These are phyloP conservation scores for Helicostylum pulchrum DNA, from an alignment of 192 early-diverging fungal species.

Conservation along the genomic window DNA sequence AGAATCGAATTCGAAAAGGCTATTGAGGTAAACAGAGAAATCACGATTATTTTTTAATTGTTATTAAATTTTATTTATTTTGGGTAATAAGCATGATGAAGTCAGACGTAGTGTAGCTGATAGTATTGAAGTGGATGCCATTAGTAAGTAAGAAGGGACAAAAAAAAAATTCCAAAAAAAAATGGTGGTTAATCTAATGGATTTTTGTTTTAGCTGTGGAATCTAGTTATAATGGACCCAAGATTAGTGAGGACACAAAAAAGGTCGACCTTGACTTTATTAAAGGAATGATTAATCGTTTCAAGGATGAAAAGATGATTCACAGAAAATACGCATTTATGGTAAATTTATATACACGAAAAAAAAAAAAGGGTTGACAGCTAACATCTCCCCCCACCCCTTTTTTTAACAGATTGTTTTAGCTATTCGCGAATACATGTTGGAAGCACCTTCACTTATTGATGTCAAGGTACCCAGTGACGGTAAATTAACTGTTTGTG, in stretches of 20 bases:
- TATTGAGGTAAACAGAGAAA: conserved; percentile 57
- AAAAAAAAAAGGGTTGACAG: neutral
- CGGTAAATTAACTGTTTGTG: conserved; percentile 86
- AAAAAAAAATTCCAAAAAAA: neutral
- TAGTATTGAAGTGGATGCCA: conserved; percentile 58
- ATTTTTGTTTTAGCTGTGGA: conserved; percentile 47
- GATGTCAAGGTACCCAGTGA: conserved; percentile 79
- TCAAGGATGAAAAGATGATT: conserved; percentile 88
- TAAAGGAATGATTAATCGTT: conserved; percentile 66
- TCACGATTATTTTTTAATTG: neutral
- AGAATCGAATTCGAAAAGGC: conserved; percentile 91
- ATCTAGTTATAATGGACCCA: conserved; percentile 82
- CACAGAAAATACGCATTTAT: conserved; percentile 85
- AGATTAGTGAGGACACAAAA: conserved; percentile 57
- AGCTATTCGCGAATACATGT: conserved; percentile 70
- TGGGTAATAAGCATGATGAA: conserved; percentile 24
- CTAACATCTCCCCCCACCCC: too few relatives aligned
- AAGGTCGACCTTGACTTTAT: conserved; percentile 80
- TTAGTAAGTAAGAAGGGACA: conserved; percentile 31
- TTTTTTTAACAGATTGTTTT: conserved; percentile 71
- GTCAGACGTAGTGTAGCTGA: conserved; percentile 42
- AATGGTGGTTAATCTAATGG: neutral
- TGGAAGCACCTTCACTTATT: conserved; percentile 74
- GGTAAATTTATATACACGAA: conserved; percentile 32
- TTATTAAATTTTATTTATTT: conserved; percentile 2